Base-by-base conservation (phyloP, 1,284 basidiomycete species). In the Blastosporella zonata region DNA sequence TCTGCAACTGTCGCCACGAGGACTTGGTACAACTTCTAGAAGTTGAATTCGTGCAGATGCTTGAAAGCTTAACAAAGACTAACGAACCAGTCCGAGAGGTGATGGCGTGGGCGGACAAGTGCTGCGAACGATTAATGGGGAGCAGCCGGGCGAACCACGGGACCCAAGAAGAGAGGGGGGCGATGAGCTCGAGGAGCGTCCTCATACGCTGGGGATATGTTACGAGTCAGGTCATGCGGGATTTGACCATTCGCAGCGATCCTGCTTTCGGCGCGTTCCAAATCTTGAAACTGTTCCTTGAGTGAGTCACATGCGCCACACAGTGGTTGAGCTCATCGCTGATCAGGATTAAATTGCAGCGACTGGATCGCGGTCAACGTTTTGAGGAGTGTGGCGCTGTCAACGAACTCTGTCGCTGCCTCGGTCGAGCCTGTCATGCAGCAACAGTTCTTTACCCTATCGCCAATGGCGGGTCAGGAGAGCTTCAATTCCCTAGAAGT, bases 301-400 rank as follows among this genome's bases (percentile, higher is more conserved):
- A 93, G 88, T 91, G 59, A 62, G 88, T 76, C n/a, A 20, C 38
- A 43, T 46, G 20, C 64, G 46, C 18, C 22, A 55, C 52, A 21
- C 44, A 58, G 44, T 44, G 43, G n/a, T 37, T 44, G 46, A 29
- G 25, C 55, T 43, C 31, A 56, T 46, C 8, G 6, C 31, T 47
- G n/a, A 51, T 46, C 70, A 41, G 65, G 57, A 41, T 46, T 36
- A 23, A 47, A 53, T 58, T 43, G 17, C 59, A 91, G 88, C 61
- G 90, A 93, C 67, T 92, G 90, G 90, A 91, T 92, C 59, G 87
- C 87, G 3, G 81, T 93, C 55, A 92, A 90, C 64, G 88, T 93
- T 49, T 74, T 93, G 55, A 77, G 89, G 57, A 90, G 77, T 59
- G 90, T 93, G 51, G 90, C 90, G 3, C 69, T 93, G 52, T 91